phyloP scores from a whole-genome alignment of 2,329 filamentous ascomycete species.

The Neofusicoccum sp. region DNA sequence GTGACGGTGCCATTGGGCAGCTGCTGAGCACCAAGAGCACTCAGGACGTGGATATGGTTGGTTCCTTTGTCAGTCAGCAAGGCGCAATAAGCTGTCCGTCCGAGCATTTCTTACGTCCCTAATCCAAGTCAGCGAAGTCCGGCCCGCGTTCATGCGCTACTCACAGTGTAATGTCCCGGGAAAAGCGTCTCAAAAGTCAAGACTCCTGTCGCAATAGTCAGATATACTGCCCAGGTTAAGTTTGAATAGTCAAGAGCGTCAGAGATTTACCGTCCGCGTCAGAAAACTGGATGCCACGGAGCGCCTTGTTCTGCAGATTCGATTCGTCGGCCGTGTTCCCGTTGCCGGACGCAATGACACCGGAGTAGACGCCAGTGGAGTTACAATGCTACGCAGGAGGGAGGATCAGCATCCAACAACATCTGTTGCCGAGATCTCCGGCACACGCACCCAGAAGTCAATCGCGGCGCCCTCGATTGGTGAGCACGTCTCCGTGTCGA shows the following conservation, averaged over 20 bases:
- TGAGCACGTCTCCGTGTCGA: constrained; percentile 58
- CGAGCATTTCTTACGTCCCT: neutral
- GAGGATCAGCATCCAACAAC: no score
- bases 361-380: constrained; percentile 46
- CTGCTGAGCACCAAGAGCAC: constrained; percentile 3
- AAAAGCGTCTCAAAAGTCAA: constrained; percentile 53
- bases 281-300: constrained; percentile 53
- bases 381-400: constrained; percentile 24
- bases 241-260: neutral
- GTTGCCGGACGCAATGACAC: constrained; percentile 46
- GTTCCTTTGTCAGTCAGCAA: constrained; percentile 30
- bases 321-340: constrained; percentile 41
- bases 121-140: no score
- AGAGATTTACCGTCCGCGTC: constrained; percentile 44
- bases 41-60: constrained; percentile 39
- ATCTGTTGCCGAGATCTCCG: no score
- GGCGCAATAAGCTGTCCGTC: neutral
- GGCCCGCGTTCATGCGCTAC: no score
- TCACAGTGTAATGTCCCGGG: constrained; percentile 35
- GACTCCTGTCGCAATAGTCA: constrained; percentile 30
- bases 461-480: constrained; percentile 52
- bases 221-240: neutral
- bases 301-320: constrained; percentile 42
- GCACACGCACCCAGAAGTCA: constrained; percentile 55
- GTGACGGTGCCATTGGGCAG: constrained; percentile 52